A percentile compares a stretch with the other conserved stretches of the same genome.
Evolutionary conservation across 192 early-diverging fungal species (phyloP).

Genomic region (Podila verticillata): DNA sequence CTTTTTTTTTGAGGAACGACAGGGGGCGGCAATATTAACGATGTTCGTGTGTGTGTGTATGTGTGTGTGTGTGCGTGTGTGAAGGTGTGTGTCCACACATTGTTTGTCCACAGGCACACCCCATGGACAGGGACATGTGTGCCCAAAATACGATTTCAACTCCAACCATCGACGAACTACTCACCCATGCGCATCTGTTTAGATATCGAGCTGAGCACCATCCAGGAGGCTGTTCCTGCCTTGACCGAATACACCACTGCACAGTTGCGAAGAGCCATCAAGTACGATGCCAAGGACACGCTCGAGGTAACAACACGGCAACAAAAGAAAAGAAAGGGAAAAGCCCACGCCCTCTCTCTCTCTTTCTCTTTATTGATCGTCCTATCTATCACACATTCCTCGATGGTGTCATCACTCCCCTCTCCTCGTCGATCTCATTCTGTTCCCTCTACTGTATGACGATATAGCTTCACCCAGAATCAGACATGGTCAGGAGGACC

Average conservation of each 20-base stretch:
- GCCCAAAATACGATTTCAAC: no score
- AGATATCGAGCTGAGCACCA: constrained; percentile 17
- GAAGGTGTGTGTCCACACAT: no score
- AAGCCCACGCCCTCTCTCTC: background rate
- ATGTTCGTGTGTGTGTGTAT: no score
- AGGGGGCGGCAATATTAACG: no score
- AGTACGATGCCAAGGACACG: constrained; percentile 38
- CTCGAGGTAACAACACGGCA: constrained; percentile 26
- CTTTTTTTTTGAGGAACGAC: no score
- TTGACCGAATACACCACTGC: constrained; percentile 8
- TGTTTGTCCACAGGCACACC: no score
- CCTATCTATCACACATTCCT: background rate
- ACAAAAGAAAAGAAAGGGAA: background rate
- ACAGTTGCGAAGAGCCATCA: constrained; percentile 43
- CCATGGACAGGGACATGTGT: no score
- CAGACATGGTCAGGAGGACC: constrained; percentile 22
- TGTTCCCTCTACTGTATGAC: background rate
- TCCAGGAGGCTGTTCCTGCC: constrained; percentile 15
- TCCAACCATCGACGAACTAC: no score
- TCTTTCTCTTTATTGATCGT: background rate
- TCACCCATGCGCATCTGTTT: no score
- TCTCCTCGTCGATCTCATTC: background rate
- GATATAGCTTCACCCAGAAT: constrained; percentile 37
- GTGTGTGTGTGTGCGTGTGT: no score
- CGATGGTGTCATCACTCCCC: background rate